These are phyloP conservation scores for Podaxis pistillaris DNA, from an alignment of 768 basidiomycete species.

Conservation along the genomic window DNA sequence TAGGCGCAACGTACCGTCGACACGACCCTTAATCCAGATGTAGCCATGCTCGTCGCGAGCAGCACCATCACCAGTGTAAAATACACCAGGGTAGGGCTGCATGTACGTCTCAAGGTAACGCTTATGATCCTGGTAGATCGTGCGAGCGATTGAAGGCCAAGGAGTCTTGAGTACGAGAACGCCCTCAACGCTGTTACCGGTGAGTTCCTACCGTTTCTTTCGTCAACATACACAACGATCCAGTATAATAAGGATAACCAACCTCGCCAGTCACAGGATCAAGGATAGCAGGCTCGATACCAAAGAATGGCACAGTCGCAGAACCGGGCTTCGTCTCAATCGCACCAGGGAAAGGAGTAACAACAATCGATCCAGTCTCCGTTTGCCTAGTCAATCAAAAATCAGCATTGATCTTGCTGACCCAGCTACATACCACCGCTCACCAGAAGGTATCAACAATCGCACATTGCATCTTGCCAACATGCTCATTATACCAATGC, in stretches of 20 bases:
- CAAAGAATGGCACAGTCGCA: conserved; percentile 98
- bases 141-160: conserved; percentile 95
- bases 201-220: conserved; percentile 44
- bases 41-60: conserved; percentile 94
- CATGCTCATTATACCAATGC: conserved; percentile 98
- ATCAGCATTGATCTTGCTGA: conserved; percentile 13
- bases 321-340: conserved; percentile 95
- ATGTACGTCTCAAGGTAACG: conserved; percentile 59
- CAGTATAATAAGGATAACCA: conserved; percentile 15
- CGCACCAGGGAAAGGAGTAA: conserved; percentile 95
- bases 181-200: conserved; percentile 86
- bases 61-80: conserved; percentile 98
- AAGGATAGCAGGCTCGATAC: conserved; percentile 84
- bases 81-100: conserved; percentile 83
- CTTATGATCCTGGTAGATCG: conserved; percentile 90
- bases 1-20: conserved; percentile 63
- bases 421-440: conserved; percentile 20
- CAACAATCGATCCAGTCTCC: conserved; percentile 93
- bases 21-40: conserved; percentile 97
- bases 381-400: conserved; percentile 67
- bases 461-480: conserved; percentile 84
- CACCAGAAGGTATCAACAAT: conserved; percentile 92
- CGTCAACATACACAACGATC: background rate
- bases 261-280: conserved; percentile 79
- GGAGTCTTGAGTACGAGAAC: conserved; percentile 82